Percentiles rank a stretch among this genome's conserved stretches.
Evolutionary conservation across 75 land plant genomes (phyloP).

Genomic region (Cupressus sempervirens): DNA sequence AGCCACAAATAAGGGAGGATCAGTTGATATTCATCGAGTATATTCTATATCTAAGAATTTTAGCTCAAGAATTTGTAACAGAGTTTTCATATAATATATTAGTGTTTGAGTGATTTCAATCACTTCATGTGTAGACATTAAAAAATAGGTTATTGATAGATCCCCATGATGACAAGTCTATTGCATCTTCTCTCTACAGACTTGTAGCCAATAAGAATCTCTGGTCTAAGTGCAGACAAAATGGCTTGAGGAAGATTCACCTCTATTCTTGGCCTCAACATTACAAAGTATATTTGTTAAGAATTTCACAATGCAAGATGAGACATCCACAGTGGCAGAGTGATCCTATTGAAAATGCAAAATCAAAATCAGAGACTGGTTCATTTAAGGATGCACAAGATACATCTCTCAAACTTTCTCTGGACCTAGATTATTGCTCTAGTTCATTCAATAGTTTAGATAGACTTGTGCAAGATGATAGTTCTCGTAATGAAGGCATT

Average conservation of each 20-base stretch:
- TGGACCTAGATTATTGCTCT: conserved; percentile 20
- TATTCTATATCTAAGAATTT: neutral
- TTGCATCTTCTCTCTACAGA: conserved; percentile 61
- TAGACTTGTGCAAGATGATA: neutral
- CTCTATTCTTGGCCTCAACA: conserved; percentile 82
- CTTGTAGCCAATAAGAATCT: conserved; percentile 63
- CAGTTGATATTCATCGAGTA: conserved; percentile 90
- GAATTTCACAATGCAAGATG: conserved; percentile 35
- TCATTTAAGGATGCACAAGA: conserved; percentile 37
- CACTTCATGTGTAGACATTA: conserved; percentile 40
- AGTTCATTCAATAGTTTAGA: conserved; percentile 8
- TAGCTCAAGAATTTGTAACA: no score
- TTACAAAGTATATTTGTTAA: conserved; percentile 61
- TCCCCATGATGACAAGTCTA: conserved; percentile 67
- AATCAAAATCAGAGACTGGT: conserved; percentile 39
- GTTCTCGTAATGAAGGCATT: neutral
- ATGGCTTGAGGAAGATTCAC: conserved; percentile 68
- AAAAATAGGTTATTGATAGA: conserved; percentile 71
- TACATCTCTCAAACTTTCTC: conserved; percentile 21
- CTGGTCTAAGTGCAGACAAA: conserved; percentile 58
- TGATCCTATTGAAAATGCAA: conserved; percentile 15
- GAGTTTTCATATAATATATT: neutral
- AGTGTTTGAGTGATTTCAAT: neutral
- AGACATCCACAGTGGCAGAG: conserved; percentile 51
- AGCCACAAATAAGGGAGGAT: conserved; percentile 97